These are phyloP conservation scores for Ustilago lituana DNA, from an alignment of 1,284 basidiomycete genomes.

Conservation along the genomic window DNA sequence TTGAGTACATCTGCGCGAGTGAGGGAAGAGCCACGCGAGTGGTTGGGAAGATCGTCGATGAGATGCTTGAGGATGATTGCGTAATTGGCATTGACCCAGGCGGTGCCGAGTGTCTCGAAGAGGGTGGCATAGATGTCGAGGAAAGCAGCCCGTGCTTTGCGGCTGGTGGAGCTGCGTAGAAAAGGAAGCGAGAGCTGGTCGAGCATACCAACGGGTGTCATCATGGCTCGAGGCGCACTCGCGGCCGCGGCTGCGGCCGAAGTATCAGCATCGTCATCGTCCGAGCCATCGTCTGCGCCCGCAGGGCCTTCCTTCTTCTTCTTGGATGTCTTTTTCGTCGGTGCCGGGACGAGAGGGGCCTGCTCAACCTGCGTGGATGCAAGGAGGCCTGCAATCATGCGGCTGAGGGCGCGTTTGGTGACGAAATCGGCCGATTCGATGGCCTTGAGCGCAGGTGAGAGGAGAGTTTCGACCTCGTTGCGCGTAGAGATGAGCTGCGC, in stretches of 20 bases:
- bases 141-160: constrained; percentile 81
- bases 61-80: constrained; percentile 81
- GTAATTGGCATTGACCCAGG: constrained; percentile 86
- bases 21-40: constrained; percentile 43
- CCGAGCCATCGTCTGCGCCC: constrained; percentile 68
- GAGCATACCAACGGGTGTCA: constrained; percentile 84
- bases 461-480: constrained; percentile 79
- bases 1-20: constrained; percentile 75
- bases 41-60: constrained; percentile 74
- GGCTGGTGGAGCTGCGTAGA: constrained; percentile 75
- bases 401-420: constrained; percentile 81
- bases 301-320: constrained; percentile 70
- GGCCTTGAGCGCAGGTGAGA: constrained; percentile 77
- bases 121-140: constrained; percentile 88
- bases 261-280: constrained; percentile 68
- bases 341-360: constrained; percentile 65
- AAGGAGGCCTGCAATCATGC: constrained; percentile 83
- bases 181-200: constrained; percentile 79
- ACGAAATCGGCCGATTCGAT: constrained; percentile 81
- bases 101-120: constrained; percentile 78
- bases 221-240: constrained; percentile 77
- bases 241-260: constrained; percentile 69
- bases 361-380: constrained; percentile 84
- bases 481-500: constrained; percentile 68
- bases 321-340: constrained; percentile 68